Evolutionary conservation across 306 rosid species (phyloP), one percentile per base, ranked within the genome.

Genomic region (Acacia melanoxylon): DNA sequence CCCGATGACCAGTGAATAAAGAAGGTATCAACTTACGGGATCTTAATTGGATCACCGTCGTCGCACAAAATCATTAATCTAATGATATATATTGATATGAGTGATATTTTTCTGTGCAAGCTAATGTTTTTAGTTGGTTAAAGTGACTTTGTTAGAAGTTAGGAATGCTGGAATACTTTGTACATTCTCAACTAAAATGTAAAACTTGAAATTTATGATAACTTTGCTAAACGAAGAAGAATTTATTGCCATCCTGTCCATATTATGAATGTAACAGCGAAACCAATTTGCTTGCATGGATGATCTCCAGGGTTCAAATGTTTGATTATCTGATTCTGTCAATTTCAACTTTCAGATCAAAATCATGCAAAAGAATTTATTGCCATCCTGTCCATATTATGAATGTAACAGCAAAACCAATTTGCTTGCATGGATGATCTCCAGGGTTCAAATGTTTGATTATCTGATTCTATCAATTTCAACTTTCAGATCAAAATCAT

Each of bases 401-500:
- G 44, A 40, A 72, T 74, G 70, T 68, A 59, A 31, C 44, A 33
- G 68, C 46, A 65, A 68, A 54, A 71, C 49, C 22, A 3, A 76
- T 69, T 48, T 63, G 20, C 51, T 72, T 71, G 80, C 75, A 71
- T n/a, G n/a, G 63, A 74, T 75, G 51, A 82, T 65, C 74, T 54
- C 58, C 56, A 44, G 75, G 12, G 77, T 81, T 81, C 58, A 63
- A 54, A 70, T 61, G 22, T 72, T 59, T 80, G 44, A 41, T 76
- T 72, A 61, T 73, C 24, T 68, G 70, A 76, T 63, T 86, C 20
- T 84, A 77, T 79, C 78, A 62, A 59, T 83, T 75, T 84, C 78
- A 48, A 78, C 62, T 68, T 83, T 74, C 90, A 93, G 99, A 92
- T 95, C 78, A 87, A 89, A 86, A 62, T 27, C 63, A 85, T 93